Percentiles rank a stretch among this genome's conserved stretches.
Evolutionary conservation across 805 yeast species (phyloP).

Genomic region (Pichia pseudocactophila): DNA sequence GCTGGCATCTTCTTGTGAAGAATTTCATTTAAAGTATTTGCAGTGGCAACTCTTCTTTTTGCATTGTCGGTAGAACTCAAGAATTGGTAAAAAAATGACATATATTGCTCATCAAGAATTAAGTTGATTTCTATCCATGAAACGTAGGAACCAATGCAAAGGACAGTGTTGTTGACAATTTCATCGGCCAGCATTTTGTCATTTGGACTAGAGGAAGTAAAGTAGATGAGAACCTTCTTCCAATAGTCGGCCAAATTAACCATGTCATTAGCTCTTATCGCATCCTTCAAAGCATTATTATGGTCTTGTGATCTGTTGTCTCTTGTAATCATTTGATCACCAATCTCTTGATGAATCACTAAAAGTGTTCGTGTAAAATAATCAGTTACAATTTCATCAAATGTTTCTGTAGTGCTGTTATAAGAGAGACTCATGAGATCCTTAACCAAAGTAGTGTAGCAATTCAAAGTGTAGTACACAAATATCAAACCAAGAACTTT

Average conservation of each 20-base stretch:
- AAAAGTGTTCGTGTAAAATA: constrained; percentile 65
- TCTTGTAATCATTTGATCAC: constrained; percentile 78
- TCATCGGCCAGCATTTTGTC: constrained; percentile 26
- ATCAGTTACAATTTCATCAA: constrained; percentile 45
- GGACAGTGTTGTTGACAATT: constrained; percentile 49
- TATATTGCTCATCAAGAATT: constrained; percentile 52
- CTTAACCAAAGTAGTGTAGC: constrained; percentile 43
- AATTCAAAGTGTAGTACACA: constrained; percentile 35
- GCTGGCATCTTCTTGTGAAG: constrained; percentile 52
- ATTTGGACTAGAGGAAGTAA: constrained; percentile 17
- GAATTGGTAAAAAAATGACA: constrained; percentile 49
- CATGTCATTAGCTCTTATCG: constrained; percentile 73
- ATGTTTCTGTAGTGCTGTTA: constrained; percentile 18
- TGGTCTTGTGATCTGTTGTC: constrained; percentile 53
- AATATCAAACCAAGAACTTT: constrained; percentile 47
- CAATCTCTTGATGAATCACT: constrained; percentile 83
- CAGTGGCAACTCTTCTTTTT: constrained; percentile 48
- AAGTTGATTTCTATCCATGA: constrained; percentile 87
- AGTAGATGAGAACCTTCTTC: constrained; percentile 46
- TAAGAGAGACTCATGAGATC: constrained; percentile 37
- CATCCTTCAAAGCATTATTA: constrained; percentile 70
- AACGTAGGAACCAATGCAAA: constrained; percentile 74
- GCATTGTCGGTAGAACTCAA: constrained; percentile 29
- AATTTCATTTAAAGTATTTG: constrained; percentile 44
- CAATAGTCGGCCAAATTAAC: constrained; percentile 52